Conservation (phyloP, 768 basidiomycete genomes). For the Suillus sp. region DNA sequence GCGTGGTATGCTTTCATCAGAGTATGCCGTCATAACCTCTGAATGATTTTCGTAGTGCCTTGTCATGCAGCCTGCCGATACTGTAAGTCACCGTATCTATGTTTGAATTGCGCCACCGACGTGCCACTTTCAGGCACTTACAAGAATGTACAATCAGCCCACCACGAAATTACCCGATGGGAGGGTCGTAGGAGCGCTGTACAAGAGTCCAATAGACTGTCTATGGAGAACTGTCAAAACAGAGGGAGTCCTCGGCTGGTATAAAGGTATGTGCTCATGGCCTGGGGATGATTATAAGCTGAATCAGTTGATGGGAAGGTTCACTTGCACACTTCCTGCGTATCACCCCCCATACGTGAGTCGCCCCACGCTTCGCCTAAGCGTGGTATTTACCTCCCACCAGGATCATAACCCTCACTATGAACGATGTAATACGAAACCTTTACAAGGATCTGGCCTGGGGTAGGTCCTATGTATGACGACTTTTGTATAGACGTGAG, state of each 20-base stretch:
- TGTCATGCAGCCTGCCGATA: constrained; percentile 95
- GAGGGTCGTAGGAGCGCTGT: constrained; percentile 70
- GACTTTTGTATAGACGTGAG: not conserved
- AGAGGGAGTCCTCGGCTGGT: constrained; percentile 93
- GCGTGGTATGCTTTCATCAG: constrained; percentile 66
- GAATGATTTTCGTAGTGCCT: constrained; percentile 53
- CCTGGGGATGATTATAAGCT: not conserved
- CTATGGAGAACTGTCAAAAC: constrained; percentile 92
- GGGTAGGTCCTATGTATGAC: constrained; percentile 3
- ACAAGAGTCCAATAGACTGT: constrained; percentile 93
- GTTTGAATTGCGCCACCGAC: not conserved
- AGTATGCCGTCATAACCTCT: not conserved
- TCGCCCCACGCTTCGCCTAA: constrained; percentile 13
- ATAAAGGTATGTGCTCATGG: constrained; percentile 68
- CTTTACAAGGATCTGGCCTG: constrained; percentile 54
- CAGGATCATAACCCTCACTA: constrained; percentile 89
- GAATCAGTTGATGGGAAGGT: constrained; percentile 44
- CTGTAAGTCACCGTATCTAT: constrained; percentile 48
- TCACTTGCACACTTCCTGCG: constrained; percentile 92
- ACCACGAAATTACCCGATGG: constrained; percentile 73
- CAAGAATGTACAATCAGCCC: constrained; percentile 96
- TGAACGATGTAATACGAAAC: constrained; percentile 76
- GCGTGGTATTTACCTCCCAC: not conserved
- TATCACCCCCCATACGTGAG: constrained; percentile 90
- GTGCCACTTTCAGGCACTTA: constrained; percentile 61